phyloP scores from a whole-genome alignment of 1,284 basidiomycete species.

The Leccinum solheimii region DNA sequence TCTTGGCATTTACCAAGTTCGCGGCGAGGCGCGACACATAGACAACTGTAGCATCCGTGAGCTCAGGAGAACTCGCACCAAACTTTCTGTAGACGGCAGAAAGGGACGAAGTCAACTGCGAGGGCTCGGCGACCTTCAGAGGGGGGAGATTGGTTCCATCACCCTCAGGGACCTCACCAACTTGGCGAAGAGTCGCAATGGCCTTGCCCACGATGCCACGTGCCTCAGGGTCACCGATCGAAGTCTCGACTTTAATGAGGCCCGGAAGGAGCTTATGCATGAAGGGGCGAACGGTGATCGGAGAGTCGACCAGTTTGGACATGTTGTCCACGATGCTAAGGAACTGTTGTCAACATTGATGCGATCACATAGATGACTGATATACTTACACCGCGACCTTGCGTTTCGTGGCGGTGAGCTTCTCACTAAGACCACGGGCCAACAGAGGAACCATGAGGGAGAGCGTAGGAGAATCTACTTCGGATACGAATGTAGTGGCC shows the following conservation, averaged over 20 bases:
- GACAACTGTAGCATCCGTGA: constrained; percentile 60
- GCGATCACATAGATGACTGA: constrained; percentile 17
- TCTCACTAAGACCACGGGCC: constrained; percentile 93
- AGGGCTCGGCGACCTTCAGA: constrained; percentile 72
- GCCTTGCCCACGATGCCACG: constrained; percentile 87
- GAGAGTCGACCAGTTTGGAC: constrained; percentile 96
- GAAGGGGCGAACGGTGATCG: constrained; percentile 95
- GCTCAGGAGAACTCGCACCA: constrained; percentile 57
- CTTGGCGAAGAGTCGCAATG: constrained; percentile 90
- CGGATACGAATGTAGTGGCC: constrained; percentile 99
- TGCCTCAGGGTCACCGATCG: constrained; percentile 95
- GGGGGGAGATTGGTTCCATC: constrained; percentile 91
- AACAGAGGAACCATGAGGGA: constrained; percentile 99
- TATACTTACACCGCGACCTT: constrained; percentile 87
- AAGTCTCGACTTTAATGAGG: constrained; percentile 89
- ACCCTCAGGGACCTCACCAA: constrained; percentile 81
- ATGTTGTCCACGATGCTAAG: constrained; percentile 94
- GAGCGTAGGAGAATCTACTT: constrained; percentile 98
- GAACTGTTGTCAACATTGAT: constrained; percentile 17
- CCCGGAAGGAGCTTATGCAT: constrained; percentile 93
- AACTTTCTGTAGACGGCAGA: constrained; percentile 83
- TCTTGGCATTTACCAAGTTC: constrained; percentile 86
- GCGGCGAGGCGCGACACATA: constrained; percentile 83
- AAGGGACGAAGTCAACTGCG: constrained; percentile 66
- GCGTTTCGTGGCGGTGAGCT: constrained; percentile 93